phyloP scores from a whole-genome alignment of 2,329 filamentous ascomycete genomes.

The Corinectria fuckeliana region DNA sequence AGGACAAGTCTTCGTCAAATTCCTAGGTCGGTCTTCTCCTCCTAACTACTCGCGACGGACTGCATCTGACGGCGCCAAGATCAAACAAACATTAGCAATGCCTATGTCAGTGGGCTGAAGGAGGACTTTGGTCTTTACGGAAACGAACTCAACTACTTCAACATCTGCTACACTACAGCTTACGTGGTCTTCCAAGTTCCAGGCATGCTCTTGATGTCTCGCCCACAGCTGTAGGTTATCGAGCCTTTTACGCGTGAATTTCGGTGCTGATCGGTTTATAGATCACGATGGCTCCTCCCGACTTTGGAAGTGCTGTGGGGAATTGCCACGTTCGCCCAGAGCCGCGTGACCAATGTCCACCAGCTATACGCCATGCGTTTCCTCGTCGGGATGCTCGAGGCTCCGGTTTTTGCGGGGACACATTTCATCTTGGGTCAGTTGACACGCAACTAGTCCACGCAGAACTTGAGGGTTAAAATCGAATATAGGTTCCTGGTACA shows the following conservation, averaged over 20 bases:
- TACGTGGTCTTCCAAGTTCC: slow-evolving; percentile 25
- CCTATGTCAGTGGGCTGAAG: slow-evolving; percentile 47
- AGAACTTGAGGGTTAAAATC: neutral
- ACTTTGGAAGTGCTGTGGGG: slow-evolving; percentile 31
- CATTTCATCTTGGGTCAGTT: slow-evolving; percentile 35
- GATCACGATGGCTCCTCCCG: slow-evolving; percentile 30
- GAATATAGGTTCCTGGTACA: slow-evolving; percentile 15
- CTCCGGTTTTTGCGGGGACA: slow-evolving; percentile 34
- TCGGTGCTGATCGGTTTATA: neutral
- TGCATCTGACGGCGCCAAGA: slow-evolving; percentile 12
- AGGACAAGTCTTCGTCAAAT: neutral
- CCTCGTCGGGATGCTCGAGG: slow-evolving; percentile 36
- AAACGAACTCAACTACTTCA: slow-evolving; percentile 40
- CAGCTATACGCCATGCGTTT: slow-evolving; percentile 42
- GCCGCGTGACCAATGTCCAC: slow-evolving; percentile 30
- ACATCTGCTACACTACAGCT: slow-evolving; percentile 28
- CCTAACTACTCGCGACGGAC: neutral
- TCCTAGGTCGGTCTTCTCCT: neutral
- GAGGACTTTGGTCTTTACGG: slow-evolving; percentile 41
- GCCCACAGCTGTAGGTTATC: slow-evolving; percentile 16
- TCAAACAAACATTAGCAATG: slow-evolving; percentile 42
- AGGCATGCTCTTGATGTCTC: slow-evolving; percentile 27
- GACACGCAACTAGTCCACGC: neutral
- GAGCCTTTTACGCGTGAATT: neutral
- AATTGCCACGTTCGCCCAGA: slow-evolving; percentile 33